These are phyloP conservation scores for Aspergillus sclerotiicarbonarius DNA, from an alignment of 495 filamentous ascomycete genomes.

Conservation along the genomic window DNA sequence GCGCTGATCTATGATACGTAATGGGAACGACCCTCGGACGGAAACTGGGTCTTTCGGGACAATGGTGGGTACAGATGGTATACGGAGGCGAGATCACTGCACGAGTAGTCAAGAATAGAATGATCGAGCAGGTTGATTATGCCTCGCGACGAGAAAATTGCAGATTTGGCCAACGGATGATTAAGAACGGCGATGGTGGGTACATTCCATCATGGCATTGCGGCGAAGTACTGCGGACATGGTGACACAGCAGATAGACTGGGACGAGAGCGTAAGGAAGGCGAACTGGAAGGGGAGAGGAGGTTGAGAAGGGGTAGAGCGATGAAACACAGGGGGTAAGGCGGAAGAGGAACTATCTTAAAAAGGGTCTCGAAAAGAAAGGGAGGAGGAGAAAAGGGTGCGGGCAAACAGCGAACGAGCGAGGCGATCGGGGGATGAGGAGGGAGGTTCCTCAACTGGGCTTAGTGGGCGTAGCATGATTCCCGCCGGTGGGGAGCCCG, in stretches of 20 bases:
- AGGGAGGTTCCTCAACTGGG: not conserved
- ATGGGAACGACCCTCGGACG: not conserved
- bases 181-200: constrained; percentile 15
- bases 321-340: not conserved
- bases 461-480: constrained; percentile 4
- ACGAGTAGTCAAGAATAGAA: not conserved
- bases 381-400: constrained; percentile 6
- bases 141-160: not conserved
- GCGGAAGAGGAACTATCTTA: not conserved
- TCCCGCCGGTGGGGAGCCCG: not conserved
- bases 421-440: constrained; percentile 2
- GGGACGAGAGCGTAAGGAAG: not conserved
- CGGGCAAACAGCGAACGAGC: not conserved
- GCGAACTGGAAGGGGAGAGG: not conserved
- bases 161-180: not conserved
- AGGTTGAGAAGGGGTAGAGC: constrained; percentile 2
- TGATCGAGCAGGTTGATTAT: not conserved
- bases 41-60: not conserved
- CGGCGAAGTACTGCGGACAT: constrained; percentile 20
- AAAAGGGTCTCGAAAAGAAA: not conserved
- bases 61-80: not conserved
- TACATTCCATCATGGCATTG: constrained; percentile 22
- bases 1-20: not conserved
- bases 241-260: constrained; percentile 9
- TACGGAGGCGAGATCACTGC: not conserved